Evolutionary conservation across 2,329 filamentous ascomycete species (phyloP).

Genomic region (Fusarium circinatum): DNA sequence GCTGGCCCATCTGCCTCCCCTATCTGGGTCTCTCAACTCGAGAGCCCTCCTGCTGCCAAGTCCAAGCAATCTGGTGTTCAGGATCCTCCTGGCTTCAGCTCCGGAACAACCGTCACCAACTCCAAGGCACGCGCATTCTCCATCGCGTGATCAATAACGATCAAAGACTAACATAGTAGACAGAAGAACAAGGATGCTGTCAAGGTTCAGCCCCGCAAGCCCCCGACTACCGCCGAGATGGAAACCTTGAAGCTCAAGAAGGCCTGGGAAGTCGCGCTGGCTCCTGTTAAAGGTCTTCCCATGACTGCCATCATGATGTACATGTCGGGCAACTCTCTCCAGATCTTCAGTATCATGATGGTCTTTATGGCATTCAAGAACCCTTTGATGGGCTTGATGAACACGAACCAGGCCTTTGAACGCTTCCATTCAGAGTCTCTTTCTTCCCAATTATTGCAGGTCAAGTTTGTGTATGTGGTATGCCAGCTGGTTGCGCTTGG

Average conservation of each 20-base stretch:
- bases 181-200: conserved; percentile 64
- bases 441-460: conserved; percentile 76
- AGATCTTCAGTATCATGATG: conserved; percentile 99
- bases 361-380: conserved; percentile 99
- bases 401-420: conserved; percentile 88
- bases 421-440: conserved; percentile 88
- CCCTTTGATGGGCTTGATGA: conserved; percentile 84
- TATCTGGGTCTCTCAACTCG: conserved; percentile 85
- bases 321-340: conserved; percentile 98
- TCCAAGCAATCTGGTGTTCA: conserved; percentile 75
- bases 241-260: conserved; percentile 98
- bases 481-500: conserved; percentile 88
- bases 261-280: conserved; percentile 96
- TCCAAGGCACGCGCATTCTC: conserved; percentile 63
- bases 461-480: conserved; percentile 87
- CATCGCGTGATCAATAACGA: not conserved
- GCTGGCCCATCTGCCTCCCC: conserved; percentile 60
- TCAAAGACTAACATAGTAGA: conserved; percentile 5
- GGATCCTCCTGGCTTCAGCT: conserved; percentile 87
- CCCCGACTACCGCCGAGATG: conserved; percentile 84
- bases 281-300: conserved; percentile 90
- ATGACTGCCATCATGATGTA: conserved; percentile 99
- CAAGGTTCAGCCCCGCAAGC: conserved; percentile 66
- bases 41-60: conserved; percentile 73
- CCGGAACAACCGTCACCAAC: conserved; percentile 55